Evolutionary conservation across 345 rosid genomes (phyloP).

Genomic region (Lenwebbia sp.): DNA sequence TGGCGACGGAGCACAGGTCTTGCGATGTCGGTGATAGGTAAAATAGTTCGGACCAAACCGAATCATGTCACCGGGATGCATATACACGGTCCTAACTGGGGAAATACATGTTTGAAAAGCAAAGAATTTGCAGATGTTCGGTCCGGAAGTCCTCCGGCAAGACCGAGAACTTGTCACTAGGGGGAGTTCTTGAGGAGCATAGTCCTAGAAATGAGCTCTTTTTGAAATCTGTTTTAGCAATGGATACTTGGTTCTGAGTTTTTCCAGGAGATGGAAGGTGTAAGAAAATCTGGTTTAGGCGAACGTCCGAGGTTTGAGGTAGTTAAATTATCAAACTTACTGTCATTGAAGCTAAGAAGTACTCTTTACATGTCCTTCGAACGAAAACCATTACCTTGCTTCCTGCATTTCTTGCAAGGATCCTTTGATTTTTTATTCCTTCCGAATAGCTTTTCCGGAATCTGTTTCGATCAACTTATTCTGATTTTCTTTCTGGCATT

Average conservation of each 20-base stretch:
- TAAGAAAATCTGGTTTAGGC: neutral
- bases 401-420: neutral
- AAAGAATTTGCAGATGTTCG: neutral
- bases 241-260: neutral
- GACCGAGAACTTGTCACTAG: neutral
- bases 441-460: neutral
- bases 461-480: neutral
- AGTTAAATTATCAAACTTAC: neutral
- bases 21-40: neutral
- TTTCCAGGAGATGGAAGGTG: neutral
- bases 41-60: neutral
- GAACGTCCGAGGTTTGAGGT: neutral
- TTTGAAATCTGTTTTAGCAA: neutral
- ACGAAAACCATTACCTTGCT: neutral
- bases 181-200: neutral
- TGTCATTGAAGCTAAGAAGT: neutral
- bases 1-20: neutral
- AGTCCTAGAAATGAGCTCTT: neutral
- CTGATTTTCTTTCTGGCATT: constrained; percentile 35
- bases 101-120: neutral
- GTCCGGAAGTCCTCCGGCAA: neutral
- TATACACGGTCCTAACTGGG: neutral
- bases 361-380: constrained; percentile 23
- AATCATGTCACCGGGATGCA: neutral
- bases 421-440: neutral